phyloP scores from a whole-genome alignment of 106 monocot species.

The Allium cepa region DNA sequence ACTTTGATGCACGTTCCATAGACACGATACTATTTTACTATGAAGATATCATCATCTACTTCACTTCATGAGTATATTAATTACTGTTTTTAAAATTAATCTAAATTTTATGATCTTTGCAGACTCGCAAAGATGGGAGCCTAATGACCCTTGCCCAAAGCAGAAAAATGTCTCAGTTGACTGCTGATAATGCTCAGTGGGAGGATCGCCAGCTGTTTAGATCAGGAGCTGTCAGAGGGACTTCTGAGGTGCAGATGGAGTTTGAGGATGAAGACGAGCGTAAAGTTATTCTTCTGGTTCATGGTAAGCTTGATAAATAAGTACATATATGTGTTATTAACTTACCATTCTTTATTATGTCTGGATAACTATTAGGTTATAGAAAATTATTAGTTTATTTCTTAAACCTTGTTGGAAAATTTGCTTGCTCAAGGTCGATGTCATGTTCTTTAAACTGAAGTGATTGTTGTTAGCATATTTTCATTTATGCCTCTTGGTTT shows the following conservation, averaged over 20 bases:
- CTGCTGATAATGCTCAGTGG: conserved; percentile 99
- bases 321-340: too few relatives aligned
- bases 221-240: conserved; percentile 96
- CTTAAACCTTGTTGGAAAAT: too few relatives aligned
- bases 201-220: conserved; percentile 92
- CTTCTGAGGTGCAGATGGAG: conserved; percentile 76
- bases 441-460: too few relatives aligned
- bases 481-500: too few relatives aligned
- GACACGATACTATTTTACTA: neutral
- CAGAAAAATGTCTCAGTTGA: conserved; percentile 88
- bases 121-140: conserved; percentile 91
- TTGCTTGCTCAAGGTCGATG: too few relatives aligned
- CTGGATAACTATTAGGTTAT: too few relatives aligned
- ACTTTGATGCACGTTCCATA: neutral
- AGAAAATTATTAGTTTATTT: too few relatives aligned
- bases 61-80: neutral
- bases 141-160: conserved; percentile 94
- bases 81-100: neutral
- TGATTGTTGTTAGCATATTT: too few relatives aligned
- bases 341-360: too few relatives aligned
- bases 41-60: neutral
- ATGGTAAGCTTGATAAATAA: conserved; percentile 42
- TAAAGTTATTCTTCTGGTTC: conserved; percentile 99
- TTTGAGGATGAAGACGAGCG: conserved; percentile 99
- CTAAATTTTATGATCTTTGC: conserved; percentile 6